phyloP scores from a whole-genome alignment of 768 basidiomycete genomes.

The Amanita fuliginea region DNA sequence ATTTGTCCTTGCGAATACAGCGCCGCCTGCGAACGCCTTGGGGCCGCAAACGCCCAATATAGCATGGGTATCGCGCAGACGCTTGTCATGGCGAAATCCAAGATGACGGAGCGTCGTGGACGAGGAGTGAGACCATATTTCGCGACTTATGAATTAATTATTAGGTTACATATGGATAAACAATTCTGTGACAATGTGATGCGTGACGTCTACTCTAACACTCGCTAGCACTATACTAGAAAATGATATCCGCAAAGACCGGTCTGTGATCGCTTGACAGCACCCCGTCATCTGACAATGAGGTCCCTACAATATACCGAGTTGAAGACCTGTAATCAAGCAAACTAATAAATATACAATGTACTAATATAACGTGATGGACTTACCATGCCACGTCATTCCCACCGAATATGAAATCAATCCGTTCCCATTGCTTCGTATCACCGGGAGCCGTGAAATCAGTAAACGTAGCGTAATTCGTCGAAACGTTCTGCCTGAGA shows the following conservation, averaged over 20 bases:
- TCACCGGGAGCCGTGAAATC: constrained; percentile 34
- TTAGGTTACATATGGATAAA: constrained; percentile 7
- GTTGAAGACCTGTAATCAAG: constrained; percentile 19
- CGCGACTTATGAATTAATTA: neutral
- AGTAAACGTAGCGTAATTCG: constrained; percentile 40
- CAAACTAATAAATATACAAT: neutral
- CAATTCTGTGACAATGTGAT: neutral
- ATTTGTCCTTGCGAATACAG: too few species aligned
- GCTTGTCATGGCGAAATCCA: too few species aligned
- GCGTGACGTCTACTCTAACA: too few species aligned
- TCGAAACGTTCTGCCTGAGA: constrained; percentile 28
- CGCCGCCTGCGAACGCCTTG: too few species aligned
- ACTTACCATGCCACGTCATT: constrained; percentile 33
- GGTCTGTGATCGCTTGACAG: constrained; percentile 48
- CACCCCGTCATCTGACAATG: constrained; percentile 38
- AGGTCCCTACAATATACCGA: constrained; percentile 26
- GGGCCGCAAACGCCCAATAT: too few species aligned
- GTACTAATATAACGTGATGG: neutral
- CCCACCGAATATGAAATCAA: constrained; percentile 45
- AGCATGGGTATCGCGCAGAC: too few species aligned
- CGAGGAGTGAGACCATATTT: neutral
- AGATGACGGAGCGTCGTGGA: neutral
- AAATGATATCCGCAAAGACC: constrained; percentile 29
- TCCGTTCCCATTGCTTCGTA: constrained; percentile 24
- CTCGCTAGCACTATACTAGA: too few species aligned